phyloP scores from a whole-genome alignment of 2,329 filamentous ascomycete species.

The Chaetomium sp. region DNA sequence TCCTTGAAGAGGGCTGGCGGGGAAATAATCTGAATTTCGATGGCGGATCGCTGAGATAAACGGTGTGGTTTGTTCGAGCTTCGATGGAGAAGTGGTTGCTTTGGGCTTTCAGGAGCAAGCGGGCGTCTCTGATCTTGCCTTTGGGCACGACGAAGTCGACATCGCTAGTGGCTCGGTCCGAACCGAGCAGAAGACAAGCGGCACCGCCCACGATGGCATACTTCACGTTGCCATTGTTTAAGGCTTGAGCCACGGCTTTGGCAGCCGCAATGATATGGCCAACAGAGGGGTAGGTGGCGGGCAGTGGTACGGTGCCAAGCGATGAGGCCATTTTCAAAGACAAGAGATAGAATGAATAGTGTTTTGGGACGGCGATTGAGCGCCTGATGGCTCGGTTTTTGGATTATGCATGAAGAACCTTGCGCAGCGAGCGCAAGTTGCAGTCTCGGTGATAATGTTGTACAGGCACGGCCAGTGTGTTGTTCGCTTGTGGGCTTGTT shows the following conservation, averaged over 20 bases:
- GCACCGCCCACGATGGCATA: constrained; percentile 7
- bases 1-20: constrained; percentile 13
- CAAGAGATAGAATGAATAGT: not conserved
- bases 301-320: too few species aligned
- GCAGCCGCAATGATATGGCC: not conserved
- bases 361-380: too few species aligned
- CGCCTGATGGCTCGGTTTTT: too few species aligned
- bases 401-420: too few species aligned
- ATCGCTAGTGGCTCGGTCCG: not conserved
- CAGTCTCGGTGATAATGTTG: too few species aligned
- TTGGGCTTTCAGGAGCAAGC: not conserved
- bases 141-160: constrained; percentile 15
- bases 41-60: not conserved
- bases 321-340: not conserved
- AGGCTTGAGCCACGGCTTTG: not conserved
- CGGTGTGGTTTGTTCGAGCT: constrained; percentile 9
- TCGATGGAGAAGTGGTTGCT: not conserved
- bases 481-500: too few species aligned
- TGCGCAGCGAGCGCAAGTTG: too few species aligned
- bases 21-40: constrained; percentile 13
- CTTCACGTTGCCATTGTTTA: not conserved
- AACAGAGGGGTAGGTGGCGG: not conserved
- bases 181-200: constrained; percentile 6
- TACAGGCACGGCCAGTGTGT: too few species aligned
- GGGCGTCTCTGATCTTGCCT: not conserved